Evolutionary conservation across 2,329 filamentous ascomycete species (phyloP).

Genomic region (Saccharata proteae): DNA sequence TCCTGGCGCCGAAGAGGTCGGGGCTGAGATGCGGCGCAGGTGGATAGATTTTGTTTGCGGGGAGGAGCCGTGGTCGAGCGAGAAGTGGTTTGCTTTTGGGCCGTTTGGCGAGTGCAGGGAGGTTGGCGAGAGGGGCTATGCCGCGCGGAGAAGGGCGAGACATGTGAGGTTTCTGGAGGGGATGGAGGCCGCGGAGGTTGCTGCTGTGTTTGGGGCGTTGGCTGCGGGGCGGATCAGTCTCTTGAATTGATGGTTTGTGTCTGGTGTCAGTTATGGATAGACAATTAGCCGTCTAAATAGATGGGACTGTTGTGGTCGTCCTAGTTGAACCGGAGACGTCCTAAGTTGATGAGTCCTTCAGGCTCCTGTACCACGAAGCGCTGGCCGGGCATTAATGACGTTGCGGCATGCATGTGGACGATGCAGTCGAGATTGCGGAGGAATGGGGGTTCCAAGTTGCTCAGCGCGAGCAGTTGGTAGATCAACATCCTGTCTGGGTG

Average conservation of each 20-base stretch:
- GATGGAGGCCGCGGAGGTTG: constrained; percentile 18
- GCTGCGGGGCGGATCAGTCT: constrained; percentile 32
- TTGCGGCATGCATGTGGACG: too few relatives aligned
- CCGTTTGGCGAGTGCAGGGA: constrained; percentile 25
- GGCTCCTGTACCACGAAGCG: too few relatives aligned
- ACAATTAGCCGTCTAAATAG: too few relatives aligned
- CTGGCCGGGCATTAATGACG: too few relatives aligned
- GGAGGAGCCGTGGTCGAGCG: constrained; percentile 23
- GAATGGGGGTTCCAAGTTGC: too few relatives aligned
- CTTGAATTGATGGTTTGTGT: constrained; percentile 7
- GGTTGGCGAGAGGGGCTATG: constrained; percentile 21
- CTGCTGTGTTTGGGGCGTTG: constrained; percentile 20
- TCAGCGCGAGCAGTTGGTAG: too few relatives aligned
- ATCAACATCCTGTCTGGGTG: too few relatives aligned
- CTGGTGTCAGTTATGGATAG: too few relatives aligned
- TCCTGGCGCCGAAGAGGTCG: constrained; percentile 20
- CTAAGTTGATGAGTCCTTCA: too few relatives aligned
- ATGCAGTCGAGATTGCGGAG: too few relatives aligned
- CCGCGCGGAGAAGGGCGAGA: constrained; percentile 20
- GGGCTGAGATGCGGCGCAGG: constrained; percentile 25
- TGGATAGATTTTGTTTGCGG: constrained; percentile 31
- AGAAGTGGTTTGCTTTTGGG: constrained; percentile 26
- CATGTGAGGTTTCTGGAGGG: constrained; percentile 20
- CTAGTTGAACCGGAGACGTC: too few relatives aligned
- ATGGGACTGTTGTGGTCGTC: too few relatives aligned